Evolutionary conservation across 805 yeast species (phyloP).

Genomic region (Kodamaea sagamina): DNA sequence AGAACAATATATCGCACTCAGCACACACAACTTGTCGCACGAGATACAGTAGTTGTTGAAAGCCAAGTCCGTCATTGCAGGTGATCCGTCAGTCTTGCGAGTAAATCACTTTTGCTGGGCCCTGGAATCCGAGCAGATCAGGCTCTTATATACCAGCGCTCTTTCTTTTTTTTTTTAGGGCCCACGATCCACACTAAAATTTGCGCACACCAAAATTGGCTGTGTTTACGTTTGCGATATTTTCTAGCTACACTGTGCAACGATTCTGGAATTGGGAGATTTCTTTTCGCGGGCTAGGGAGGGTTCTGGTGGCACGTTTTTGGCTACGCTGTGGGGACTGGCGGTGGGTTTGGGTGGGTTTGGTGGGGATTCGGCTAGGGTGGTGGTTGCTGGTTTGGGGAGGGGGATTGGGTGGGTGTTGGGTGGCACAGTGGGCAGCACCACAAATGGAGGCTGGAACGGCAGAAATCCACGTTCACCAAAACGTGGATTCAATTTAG

Average conservation of each 20-base stretch:
- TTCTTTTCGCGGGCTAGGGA: conserved; percentile 1
- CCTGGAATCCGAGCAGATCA: conserved; percentile 2
- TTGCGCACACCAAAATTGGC: background rate
- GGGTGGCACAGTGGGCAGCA: no score
- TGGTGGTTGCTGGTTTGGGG: no score
- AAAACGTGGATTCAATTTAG: no score
- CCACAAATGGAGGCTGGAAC: no score
- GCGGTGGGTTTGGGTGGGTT: no score
- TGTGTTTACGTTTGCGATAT: conserved; percentile 1
- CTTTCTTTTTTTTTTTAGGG: background rate
- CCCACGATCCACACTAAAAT: conserved; percentile 6
- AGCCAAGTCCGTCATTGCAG: conserved; percentile 32
- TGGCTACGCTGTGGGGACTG: no score
- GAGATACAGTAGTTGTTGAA: conserved; percentile 41
- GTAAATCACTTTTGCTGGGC: background rate
- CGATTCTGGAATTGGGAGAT: background rate
- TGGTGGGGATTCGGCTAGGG: no score
- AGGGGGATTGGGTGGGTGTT: no score
- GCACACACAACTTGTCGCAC: conserved; percentile 33
- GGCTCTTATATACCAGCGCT: conserved; percentile 3
- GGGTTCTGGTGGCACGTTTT: no score
- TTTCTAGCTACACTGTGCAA: conserved; percentile 1
- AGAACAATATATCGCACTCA: conserved; percentile 26
- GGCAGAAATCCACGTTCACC: no score
- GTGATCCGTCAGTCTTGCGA: background rate